A percentile compares a stretch with the other conserved stretches of the same genome.
Conservation (phyloP, 805 yeast genomes). For the Cyberlindnera bimundalis region DNA sequence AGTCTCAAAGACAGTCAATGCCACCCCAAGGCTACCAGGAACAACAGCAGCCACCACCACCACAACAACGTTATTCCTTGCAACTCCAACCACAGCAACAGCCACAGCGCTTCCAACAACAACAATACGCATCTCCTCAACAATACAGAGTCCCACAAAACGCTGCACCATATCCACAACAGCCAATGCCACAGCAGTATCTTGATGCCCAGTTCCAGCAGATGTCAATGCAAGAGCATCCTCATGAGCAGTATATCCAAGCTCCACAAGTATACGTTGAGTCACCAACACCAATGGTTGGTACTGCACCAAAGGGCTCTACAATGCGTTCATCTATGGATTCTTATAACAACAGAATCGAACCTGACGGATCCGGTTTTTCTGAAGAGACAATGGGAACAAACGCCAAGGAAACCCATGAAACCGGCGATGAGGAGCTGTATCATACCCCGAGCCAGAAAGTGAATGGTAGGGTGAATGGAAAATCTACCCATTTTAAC, state of each 20-base stretch:
- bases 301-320: background rate
- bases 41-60: constrained; percentile 10
- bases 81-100: constrained; percentile 15
- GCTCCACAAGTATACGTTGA: constrained; percentile 18
- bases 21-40: constrained; percentile 12
- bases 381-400: constrained; percentile 23
- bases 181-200: constrained; percentile 8
- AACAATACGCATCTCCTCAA: constrained; percentile 1
- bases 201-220: constrained; percentile 12
- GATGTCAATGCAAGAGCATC: constrained; percentile 4
- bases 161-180: constrained; percentile 12
- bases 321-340: constrained; percentile 9
- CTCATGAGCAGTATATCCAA: constrained; percentile 3
- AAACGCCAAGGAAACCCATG: constrained; percentile 26
- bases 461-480: constrained; percentile 32
- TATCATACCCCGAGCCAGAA: background rate
- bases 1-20: constrained; percentile 18
- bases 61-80: constrained; percentile 10
- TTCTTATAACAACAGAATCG: constrained; percentile 5
- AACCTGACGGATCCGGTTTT: constrained; percentile 22
- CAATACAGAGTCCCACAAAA: constrained; percentile 5
- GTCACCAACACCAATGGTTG: constrained; percentile 13
- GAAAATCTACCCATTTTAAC: constrained; percentile 1
- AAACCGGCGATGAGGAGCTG: constrained; percentile 11
- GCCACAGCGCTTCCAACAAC: constrained; percentile 7